Conservation (phyloP, 192 early-diverging fungal species). For the Thoreauomyces humboldtii region DNA sequence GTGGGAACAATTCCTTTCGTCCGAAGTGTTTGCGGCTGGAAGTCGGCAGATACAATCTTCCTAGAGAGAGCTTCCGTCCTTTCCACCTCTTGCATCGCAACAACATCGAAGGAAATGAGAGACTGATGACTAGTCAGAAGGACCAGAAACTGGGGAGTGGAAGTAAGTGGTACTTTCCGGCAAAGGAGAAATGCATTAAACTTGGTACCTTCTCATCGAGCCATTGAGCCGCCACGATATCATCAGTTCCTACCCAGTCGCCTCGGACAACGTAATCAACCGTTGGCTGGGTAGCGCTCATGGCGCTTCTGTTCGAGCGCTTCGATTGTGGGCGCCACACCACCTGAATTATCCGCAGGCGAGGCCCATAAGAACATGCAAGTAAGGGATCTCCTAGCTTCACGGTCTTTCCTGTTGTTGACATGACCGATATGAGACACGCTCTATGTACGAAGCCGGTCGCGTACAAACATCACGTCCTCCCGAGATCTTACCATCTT, state of each 20-base stretch:
- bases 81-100: slow-evolving; percentile 27
- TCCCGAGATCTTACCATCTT: slow-evolving; percentile 16
- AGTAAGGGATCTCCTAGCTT: slow-evolving; percentile 22
- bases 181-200: neutral
- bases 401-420: neutral
- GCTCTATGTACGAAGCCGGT: neutral
- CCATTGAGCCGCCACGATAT: slow-evolving; percentile 41
- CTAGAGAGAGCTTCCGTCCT: slow-evolving; percentile 7
- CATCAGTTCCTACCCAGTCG: slow-evolving; percentile 19
- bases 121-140: slow-evolving; percentile 15
- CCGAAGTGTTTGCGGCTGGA: slow-evolving; percentile 17
- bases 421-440: neutral
- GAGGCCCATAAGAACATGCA: slow-evolving; percentile 26
- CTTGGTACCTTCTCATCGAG: slow-evolving; percentile 29
- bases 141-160: neutral
- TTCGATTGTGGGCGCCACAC: neutral
- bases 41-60: slow-evolving; percentile 22
- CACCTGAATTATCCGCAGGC: slow-evolving; percentile 19
- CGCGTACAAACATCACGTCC: neutral
- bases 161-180: neutral
- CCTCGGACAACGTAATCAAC: slow-evolving; percentile 4
- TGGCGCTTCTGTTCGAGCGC: neutral
- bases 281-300: neutral
- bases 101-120: slow-evolving; percentile 29
- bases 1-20: slow-evolving; percentile 16